Conservation (phyloP, 108 stramenopile genomes). For the Nannochloropsis salina region DNA sequence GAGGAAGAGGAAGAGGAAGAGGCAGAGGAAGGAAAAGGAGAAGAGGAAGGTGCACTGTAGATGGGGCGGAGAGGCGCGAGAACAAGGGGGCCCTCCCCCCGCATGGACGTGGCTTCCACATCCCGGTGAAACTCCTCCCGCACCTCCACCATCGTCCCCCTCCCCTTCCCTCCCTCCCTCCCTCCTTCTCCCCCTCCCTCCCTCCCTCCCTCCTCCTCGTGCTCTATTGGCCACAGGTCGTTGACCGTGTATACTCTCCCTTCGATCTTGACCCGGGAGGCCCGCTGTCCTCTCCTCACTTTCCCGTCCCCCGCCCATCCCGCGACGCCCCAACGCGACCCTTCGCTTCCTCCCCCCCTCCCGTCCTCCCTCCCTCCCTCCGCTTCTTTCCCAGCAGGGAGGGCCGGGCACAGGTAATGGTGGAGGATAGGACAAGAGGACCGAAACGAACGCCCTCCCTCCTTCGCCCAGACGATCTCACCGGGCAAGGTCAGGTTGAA, state of each 20-base stretch:
- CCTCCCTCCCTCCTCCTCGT: neutral
- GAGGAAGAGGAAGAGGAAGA: constrained; percentile 1
- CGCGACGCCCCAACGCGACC: neutral
- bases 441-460: neutral
- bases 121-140: neutral
- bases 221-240: neutral
- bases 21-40: neutral
- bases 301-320: neutral
- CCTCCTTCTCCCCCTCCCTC: neutral
- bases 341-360: neutral
- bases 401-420: neutral
- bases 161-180: constrained; percentile 9
- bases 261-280: neutral
- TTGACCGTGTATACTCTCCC: neutral
- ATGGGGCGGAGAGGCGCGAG: constrained; percentile 15
- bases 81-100: neutral
- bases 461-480: neutral
- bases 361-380: neutral
- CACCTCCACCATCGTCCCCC: neutral
- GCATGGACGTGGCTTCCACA: neutral
- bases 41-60: neutral
- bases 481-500: neutral
- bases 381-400: neutral
- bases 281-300: neutral
- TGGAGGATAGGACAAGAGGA: neutral